phyloP scores from a whole-genome alignment of 345 rosid species.

The Leavenworthia alabamica region DNA sequence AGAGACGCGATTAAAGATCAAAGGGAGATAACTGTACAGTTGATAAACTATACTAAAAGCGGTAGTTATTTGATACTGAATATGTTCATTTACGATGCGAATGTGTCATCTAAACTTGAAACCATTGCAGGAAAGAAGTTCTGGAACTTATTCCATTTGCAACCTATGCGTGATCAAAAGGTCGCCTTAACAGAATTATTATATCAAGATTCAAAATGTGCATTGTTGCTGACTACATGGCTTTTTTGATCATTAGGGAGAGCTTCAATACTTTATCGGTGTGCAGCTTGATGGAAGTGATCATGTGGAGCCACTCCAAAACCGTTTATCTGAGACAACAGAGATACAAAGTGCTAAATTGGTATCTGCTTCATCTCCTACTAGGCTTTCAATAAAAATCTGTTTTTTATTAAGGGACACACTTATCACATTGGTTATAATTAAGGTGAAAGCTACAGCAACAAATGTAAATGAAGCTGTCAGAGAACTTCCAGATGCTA shows the following conservation, averaged over 20 bases:
- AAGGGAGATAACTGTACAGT: slow-evolving; percentile 86
- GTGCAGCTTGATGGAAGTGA: slow-evolving; percentile 98
- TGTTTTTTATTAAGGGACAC: background rate
- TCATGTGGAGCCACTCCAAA: slow-evolving; percentile 75
- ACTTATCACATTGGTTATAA: background rate
- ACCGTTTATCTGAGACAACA: slow-evolving; percentile 71
- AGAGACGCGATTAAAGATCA: slow-evolving; percentile 91
- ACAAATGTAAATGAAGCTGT: slow-evolving; percentile 96
- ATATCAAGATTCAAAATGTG: slow-evolving; percentile 1
- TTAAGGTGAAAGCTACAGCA: slow-evolving; percentile 94
- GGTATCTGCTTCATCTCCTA: slow-evolving; percentile 35
- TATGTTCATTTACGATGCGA: background rate
- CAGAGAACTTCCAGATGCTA: slow-evolving; percentile 98
- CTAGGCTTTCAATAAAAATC: background rate
- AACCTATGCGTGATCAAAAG: slow-evolving; percentile 97
- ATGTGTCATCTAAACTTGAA: slow-evolving; percentile 5
- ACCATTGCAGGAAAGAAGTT: slow-evolving; percentile 82
- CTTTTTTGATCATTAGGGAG: slow-evolving; percentile 52
- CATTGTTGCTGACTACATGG: slow-evolving; percentile 14
- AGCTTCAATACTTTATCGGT: slow-evolving; percentile 98
- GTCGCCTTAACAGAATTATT: slow-evolving; percentile 29
- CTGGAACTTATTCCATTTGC: slow-evolving; percentile 98
- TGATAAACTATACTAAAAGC: slow-evolving; percentile 92
- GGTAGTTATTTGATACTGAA: slow-evolving; percentile 38
- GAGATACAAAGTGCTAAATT: slow-evolving; percentile 70